Base-by-base conservation (phyloP, 1,139 yeast genomes). In the Scheffersomyces lignicola region DNA sequence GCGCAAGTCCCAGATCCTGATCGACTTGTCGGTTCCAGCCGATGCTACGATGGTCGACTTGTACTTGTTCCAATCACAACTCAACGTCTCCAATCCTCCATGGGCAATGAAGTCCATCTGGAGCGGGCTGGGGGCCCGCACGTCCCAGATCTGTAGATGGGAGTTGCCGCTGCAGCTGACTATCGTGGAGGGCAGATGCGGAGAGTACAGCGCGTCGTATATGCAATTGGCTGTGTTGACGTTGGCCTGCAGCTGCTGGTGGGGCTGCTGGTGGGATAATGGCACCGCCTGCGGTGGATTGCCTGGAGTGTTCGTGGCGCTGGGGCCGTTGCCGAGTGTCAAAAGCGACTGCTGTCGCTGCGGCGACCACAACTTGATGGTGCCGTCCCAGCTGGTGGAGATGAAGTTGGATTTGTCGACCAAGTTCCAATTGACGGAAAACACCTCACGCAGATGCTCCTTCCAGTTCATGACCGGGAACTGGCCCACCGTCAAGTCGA, bases 301-400 rank as follows among this genome's bases (percentile, higher is more conserved):
- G 43, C 68, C 74, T 18, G 53, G 57, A n/a, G 52, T 44, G 5
- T 6, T 7, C n/a, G 9, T 12, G 9, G n/a, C 29, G 7, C 23
- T 16, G 2, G 77, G 69, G 27, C 51, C 48, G 6, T 26, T 7
- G 10, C 20, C 29, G 36, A 88, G 62, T 0, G 95, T 87, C 39
- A 76, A 34, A 36, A 88, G 40, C 12, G 94, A 81, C 24, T 69
- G 61, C 10, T 67, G 65, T 35, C 92, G 66, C 21, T 62, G 62
- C 0, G 95, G 92, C 1, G 80, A 61, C 82, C 82, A 77, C 7
- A 92, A 54, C 58, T 87, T 88, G 33, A 90, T 76, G 1, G 83
- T 69, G 0, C 97, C 96, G 58, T 92, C 97, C 97, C 97, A 92
- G 15, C 95, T 84, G 18, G 90, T 74, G 14, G 92, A 75, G 26